These are phyloP conservation scores for Pseudovirgaria hyperparasitica DNA, from an alignment of 2,329 filamentous ascomycete species.

Conservation along the genomic window DNA sequence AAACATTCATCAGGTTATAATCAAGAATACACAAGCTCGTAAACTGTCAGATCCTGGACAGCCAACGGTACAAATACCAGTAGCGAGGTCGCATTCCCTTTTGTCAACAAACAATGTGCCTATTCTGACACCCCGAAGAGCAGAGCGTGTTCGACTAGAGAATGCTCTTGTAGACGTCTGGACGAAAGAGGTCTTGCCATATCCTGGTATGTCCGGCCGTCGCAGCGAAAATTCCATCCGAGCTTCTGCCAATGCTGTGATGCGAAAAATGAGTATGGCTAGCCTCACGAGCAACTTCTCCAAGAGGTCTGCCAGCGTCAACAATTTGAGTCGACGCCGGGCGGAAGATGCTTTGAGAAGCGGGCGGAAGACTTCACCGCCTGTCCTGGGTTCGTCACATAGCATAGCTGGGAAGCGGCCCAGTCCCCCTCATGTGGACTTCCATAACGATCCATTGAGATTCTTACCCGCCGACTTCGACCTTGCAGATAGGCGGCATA, in stretches of 20 bases:
- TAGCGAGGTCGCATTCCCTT: slow-evolving; percentile 70
- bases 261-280: slow-evolving; percentile 74
- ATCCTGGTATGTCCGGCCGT: slow-evolving; percentile 63
- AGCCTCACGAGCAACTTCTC: slow-evolving; percentile 67
- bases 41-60: slow-evolving; percentile 40
- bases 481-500: slow-evolving; percentile 16
- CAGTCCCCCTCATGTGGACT: slow-evolving; percentile 26
- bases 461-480: slow-evolving; percentile 38
- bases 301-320: slow-evolving; percentile 52
- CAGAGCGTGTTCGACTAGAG: slow-evolving; percentile 68
- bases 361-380: slow-evolving; percentile 14
- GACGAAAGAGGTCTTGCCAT: slow-evolving; percentile 69
- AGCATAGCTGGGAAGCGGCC: slow-evolving; percentile 12
- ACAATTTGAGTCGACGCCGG: slow-evolving; percentile 25
- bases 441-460: slow-evolving; percentile 33
- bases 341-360: slow-evolving; percentile 22
- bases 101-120: slow-evolving; percentile 55
- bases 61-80: slow-evolving; percentile 35
- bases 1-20: slow-evolving; percentile 61
- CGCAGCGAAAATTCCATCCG: slow-evolving; percentile 60
- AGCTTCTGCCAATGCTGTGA: slow-evolving; percentile 71
- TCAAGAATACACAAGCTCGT: slow-evolving; percentile 69
- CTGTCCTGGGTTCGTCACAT: slow-evolving; percentile 13
- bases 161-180: slow-evolving; percentile 64
- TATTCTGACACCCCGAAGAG: slow-evolving; percentile 59